A percentile compares a stretch with the other conserved stretches of the same genome.
Conservation (phyloP, 75 land plant species). For the Cryptomeria japonica region DNA sequence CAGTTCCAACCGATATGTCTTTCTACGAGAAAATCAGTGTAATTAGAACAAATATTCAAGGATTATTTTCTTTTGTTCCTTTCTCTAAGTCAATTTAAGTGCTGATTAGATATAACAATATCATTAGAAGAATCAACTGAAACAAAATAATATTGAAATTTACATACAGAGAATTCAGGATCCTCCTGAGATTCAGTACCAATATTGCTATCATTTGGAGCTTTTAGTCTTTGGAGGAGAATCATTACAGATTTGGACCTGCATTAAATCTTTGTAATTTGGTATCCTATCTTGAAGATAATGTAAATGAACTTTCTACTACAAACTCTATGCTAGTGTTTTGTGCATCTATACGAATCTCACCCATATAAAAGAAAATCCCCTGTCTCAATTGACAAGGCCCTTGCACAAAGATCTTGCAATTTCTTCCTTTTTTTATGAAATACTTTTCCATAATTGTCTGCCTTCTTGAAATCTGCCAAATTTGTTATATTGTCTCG, state of each 20-base stretch:
- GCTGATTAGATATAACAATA: neutral
- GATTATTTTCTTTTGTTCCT: neutral
- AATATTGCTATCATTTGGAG: neutral
- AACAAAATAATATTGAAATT: neutral
- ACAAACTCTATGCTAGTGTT: neutral
- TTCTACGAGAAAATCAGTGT: neutral
- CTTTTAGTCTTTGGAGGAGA: slow-evolving; percentile 1
- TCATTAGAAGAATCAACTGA: neutral
- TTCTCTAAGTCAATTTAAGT: neutral
- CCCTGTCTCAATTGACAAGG: neutral
- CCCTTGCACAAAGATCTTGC: slow-evolving; percentile 2
- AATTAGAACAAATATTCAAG: neutral
- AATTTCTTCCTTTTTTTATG: slow-evolving; percentile 4
- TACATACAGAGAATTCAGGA: slow-evolving; percentile 5
- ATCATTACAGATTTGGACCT: neutral
- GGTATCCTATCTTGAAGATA: neutral
- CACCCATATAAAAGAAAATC: neutral
- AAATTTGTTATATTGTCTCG: neutral
- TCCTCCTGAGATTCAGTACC: neutral
- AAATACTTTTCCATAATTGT: slow-evolving; percentile 1
- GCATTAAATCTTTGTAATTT: neutral
- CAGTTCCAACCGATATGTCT: neutral
- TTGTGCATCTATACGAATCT: neutral
- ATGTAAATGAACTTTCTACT: neutral
- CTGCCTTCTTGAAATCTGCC: neutral